A percentile compares a stretch with the other conserved stretches of the same genome.
Conservation (phyloP, 352 stramenopile genomes). For the Phytophthora sp. region DNA sequence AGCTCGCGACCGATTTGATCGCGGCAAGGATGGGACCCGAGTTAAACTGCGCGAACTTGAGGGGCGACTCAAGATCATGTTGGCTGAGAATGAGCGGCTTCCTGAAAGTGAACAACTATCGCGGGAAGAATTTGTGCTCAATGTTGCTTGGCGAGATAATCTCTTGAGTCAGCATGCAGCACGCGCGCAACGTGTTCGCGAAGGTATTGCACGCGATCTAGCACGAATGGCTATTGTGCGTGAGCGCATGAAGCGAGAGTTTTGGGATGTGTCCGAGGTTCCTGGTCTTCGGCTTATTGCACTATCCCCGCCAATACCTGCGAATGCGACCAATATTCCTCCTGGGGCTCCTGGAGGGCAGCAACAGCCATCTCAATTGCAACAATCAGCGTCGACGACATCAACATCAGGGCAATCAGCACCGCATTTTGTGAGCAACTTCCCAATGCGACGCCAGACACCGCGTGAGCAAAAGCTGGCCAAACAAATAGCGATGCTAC, state of each 20-base stretch:
- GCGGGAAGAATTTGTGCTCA: conserved; percentile 91
- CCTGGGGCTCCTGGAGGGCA: not conserved
- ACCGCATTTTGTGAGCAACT: conserved; percentile 75
- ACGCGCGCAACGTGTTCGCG: conserved; percentile 62
- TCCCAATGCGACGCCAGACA: conserved; percentile 71
- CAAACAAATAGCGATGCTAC: conserved; percentile 65
- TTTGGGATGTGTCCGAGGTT: conserved; percentile 87
- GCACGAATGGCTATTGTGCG: conserved; percentile 79
- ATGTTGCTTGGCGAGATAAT: conserved; percentile 73
- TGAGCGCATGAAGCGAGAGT: conserved; percentile 90
- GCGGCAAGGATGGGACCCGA: conserved; percentile 71
- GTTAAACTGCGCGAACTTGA: conserved; percentile 68
- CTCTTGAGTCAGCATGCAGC: conserved; percentile 59
- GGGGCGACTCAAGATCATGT: conserved; percentile 65
- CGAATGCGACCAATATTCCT: not conserved
- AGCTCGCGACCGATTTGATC: conserved; percentile 67
- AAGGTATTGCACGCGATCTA: conserved; percentile 74
- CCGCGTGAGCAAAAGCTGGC: conserved; percentile 53
- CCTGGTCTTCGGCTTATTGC: conserved; percentile 68
- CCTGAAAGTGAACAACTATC: conserved; percentile 71
- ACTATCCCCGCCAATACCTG: conserved; percentile 37
- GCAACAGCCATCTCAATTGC: not conserved
- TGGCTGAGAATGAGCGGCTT: conserved; percentile 74
- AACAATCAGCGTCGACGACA: not conserved
- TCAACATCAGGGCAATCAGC: conserved; percentile 5